These are phyloP conservation scores for Polysphondylium violaceum DNA, from an alignment of 78 protist species.

Conservation along the genomic window DNA sequence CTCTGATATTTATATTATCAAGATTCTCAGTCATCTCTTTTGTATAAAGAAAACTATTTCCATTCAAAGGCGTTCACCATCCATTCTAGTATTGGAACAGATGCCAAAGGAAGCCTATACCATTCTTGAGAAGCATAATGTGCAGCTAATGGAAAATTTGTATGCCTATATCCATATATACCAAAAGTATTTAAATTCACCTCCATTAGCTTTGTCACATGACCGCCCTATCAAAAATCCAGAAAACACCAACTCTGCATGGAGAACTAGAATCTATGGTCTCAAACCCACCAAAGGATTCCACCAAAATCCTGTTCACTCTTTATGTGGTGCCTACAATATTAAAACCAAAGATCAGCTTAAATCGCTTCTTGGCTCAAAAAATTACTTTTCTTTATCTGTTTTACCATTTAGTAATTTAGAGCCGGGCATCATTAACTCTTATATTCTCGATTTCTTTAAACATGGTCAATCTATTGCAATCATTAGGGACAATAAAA, in stretches of 20 bases:
- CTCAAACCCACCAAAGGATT: background rate
- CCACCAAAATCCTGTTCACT: background rate
- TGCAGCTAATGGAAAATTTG: background rate
- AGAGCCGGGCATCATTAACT: background rate
- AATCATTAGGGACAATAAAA: conserved; percentile 7
- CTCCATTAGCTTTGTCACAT: background rate
- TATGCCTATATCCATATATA: background rate
- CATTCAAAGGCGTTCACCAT: background rate
- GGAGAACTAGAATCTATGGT: background rate
- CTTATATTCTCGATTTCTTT: conserved; percentile 34
- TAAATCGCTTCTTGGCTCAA: background rate
- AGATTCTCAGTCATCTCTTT: conserved; percentile 21
- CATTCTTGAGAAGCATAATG: background rate
- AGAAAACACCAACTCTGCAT: background rate
- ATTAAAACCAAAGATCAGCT: background rate
- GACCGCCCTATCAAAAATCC: background rate
- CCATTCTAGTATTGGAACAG: background rate
- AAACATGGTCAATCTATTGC: conserved; percentile 25
- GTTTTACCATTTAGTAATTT: conserved; percentile 17
- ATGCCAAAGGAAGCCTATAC: background rate
- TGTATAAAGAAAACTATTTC: background rate
- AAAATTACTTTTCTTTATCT: background rate
- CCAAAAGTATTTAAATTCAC: background rate
- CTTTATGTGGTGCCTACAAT: conserved; percentile 1
- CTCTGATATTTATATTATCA: background rate